Percentiles rank a stretch among this genome's conserved stretches.
Conservation (phyloP, 1,139 yeast genomes). For the Pneumocystis canis region DNA sequence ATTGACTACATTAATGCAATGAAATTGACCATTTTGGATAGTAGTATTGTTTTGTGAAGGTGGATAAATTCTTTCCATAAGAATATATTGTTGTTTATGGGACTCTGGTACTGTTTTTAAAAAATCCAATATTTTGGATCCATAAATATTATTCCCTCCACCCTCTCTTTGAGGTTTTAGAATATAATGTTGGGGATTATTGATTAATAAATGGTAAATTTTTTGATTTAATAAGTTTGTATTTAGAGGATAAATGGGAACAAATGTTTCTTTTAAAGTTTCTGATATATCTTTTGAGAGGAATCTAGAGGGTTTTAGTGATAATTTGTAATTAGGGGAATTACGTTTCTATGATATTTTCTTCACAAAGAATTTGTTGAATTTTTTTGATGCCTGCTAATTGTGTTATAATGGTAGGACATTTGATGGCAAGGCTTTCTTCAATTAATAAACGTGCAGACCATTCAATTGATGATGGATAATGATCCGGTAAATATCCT, state of each 20-base stretch:
- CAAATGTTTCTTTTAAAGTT: constrained; percentile 50
- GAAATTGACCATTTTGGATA: constrained; percentile 48
- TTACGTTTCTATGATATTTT: constrained; percentile 28
- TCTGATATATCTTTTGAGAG: constrained; percentile 17
- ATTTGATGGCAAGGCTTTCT: constrained; percentile 64
- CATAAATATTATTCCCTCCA: constrained; percentile 82
- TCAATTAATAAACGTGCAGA: constrained; percentile 58
- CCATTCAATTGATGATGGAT: constrained; percentile 53
- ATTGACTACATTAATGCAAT: constrained; percentile 58
- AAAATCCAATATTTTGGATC: constrained; percentile 64
- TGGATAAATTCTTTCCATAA: constrained; percentile 85
- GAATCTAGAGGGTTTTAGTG: not conserved
- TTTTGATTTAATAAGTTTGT: constrained; percentile 40
- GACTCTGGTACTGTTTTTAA: constrained; percentile 44
- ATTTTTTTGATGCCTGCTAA: constrained; percentile 84
- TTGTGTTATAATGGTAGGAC: constrained; percentile 81
- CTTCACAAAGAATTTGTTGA: constrained; percentile 68
- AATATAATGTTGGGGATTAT: constrained; percentile 55
- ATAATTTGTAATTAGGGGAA: constrained; percentile 29
- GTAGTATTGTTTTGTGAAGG: constrained; percentile 53
- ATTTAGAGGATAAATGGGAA: constrained; percentile 74
- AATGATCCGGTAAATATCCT: constrained; percentile 74
- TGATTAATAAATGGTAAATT: constrained; percentile 57
- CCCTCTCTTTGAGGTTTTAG: constrained; percentile 97
- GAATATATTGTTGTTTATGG: constrained; percentile 80